Percentiles rank a stretch among this genome's conserved stretches.
phyloP scores from a whole-genome alignment of 495 filamentous ascomycete genomes.

The Bathelium albidoporum region DNA sequence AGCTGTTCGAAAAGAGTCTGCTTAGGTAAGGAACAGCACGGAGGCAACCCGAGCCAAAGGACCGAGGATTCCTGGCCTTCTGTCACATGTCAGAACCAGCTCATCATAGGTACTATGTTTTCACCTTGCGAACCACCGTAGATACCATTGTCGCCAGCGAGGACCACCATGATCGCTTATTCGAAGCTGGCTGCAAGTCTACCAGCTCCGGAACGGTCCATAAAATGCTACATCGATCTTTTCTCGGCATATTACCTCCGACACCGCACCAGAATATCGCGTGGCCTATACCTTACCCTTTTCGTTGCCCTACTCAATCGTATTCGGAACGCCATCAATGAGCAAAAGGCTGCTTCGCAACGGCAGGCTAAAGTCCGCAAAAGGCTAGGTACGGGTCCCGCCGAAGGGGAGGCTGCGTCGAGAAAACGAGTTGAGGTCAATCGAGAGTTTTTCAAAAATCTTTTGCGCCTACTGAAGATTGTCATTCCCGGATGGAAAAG shows the following conservation, averaged over 20 bases:
- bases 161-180: conserved; percentile 61
- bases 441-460: conserved; percentile 82
- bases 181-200: conserved; percentile 59
- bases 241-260: conserved; percentile 67
- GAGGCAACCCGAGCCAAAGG: neutral
- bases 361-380: conserved; percentile 56
- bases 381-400: conserved; percentile 29
- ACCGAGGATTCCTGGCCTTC: neutral
- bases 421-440: conserved; percentile 79
- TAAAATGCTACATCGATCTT: conserved; percentile 63
- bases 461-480: conserved; percentile 71
- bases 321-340: conserved; percentile 79
- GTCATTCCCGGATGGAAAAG: conserved; percentile 83
- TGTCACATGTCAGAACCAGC: neutral
- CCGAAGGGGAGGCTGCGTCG: conserved; percentile 42
- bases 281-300: conserved; percentile 83
- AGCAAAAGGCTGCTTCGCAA: conserved; percentile 78
- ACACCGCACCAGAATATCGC: conserved; percentile 82
- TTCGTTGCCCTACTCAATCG: conserved; percentile 81
- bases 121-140: conserved; percentile 3
- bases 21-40: neutral
- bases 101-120: neutral
- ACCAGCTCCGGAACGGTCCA: conserved; percentile 51
- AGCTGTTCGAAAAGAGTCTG: too few species aligned
- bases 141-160: neutral